These are phyloP conservation scores for Allantophomopsis cytisporea DNA, from an alignment of 2,329 filamentous ascomycete genomes.

Conservation along the genomic window DNA sequence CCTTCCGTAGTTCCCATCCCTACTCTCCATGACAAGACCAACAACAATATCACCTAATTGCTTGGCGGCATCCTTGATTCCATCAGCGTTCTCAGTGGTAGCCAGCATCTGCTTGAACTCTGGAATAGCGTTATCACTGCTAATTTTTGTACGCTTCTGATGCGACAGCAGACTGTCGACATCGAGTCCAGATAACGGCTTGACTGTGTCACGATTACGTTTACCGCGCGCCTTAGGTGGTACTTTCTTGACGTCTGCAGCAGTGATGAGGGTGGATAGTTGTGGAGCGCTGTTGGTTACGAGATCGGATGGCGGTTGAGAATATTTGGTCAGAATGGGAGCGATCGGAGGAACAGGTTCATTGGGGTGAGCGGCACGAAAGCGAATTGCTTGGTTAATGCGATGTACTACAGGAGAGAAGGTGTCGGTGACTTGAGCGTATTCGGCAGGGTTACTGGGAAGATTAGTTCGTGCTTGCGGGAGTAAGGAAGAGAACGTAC, in stretches of 20 bases:
- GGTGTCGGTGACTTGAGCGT: slow-evolving; percentile 65
- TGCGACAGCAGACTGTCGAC: slow-evolving; percentile 65
- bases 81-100: slow-evolving; percentile 41
- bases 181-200: slow-evolving; percentile 83
- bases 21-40: slow-evolving; percentile 54
- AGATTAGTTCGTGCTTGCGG: slow-evolving; percentile 1
- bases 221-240: slow-evolving; percentile 67
- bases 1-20: slow-evolving; percentile 60
- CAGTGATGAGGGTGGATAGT: slow-evolving; percentile 50
- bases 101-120: slow-evolving; percentile 76
- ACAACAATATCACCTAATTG: slow-evolving; percentile 66
- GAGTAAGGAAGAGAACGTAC: slow-evolving; percentile 25
- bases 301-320: slow-evolving; percentile 56
- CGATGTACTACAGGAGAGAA: slow-evolving; percentile 82
- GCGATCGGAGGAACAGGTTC: slow-evolving; percentile 47
- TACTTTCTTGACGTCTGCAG: slow-evolving; percentile 78
- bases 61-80: slow-evolving; percentile 52
- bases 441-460: slow-evolving; percentile 43
- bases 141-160: slow-evolving; percentile 38
- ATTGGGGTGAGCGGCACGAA: slow-evolving; percentile 63
- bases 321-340: slow-evolving; percentile 57
- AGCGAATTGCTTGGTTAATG: slow-evolving; percentile 72
- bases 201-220: slow-evolving; percentile 51
- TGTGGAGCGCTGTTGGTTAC: slow-evolving; percentile 38
- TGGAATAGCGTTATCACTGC: slow-evolving; percentile 66